These are phyloP conservation scores for Fusarium penzigii DNA, from an alignment of 2,329 filamentous ascomycete species.

Conservation along the genomic window DNA sequence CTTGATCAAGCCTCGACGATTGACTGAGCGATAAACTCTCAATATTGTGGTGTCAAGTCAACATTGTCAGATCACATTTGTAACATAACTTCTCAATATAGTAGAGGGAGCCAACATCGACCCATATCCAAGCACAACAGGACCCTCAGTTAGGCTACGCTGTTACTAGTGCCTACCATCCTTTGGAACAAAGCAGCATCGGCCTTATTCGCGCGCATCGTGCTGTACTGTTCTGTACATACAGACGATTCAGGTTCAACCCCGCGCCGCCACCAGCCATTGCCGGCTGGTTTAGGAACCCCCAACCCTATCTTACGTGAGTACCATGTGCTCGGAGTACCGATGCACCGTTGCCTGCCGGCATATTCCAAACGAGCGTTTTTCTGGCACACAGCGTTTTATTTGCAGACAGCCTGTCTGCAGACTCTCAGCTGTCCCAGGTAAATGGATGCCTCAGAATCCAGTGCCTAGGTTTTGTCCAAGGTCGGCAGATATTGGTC, in stretches of 20 bases:
- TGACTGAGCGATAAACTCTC: too few relatives aligned
- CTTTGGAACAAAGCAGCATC: not conserved
- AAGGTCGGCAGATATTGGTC: too few relatives aligned
- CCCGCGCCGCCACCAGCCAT: not conserved
- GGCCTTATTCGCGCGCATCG: not conserved
- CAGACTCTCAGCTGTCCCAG: conserved; percentile 5
- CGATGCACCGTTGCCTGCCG: conserved; percentile 27
- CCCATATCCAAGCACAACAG: not conserved
- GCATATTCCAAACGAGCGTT: conserved; percentile 22
- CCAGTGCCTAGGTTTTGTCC: not conserved
- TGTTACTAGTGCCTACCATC: too few relatives aligned
- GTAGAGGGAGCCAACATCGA: not conserved
- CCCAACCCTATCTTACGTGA: too few relatives aligned
- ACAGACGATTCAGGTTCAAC: not conserved
- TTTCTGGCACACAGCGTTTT: conserved; percentile 11
- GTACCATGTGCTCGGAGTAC: conserved; percentile 17
- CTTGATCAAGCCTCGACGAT: too few relatives aligned
- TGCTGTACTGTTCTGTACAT: not conserved
- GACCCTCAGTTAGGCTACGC: not conserved
- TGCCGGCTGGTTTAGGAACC: not conserved
- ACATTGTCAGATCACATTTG: too few relatives aligned
- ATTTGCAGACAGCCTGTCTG: conserved; percentile 15
- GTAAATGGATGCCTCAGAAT: not conserved
- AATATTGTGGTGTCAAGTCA: too few relatives aligned
- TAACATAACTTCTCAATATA: too few relatives aligned